Evolutionary conservation across 805 yeast species (phyloP), one percentile per base, ranked within the genome.

Genomic region (Lipomyces yamanashiensis): DNA sequence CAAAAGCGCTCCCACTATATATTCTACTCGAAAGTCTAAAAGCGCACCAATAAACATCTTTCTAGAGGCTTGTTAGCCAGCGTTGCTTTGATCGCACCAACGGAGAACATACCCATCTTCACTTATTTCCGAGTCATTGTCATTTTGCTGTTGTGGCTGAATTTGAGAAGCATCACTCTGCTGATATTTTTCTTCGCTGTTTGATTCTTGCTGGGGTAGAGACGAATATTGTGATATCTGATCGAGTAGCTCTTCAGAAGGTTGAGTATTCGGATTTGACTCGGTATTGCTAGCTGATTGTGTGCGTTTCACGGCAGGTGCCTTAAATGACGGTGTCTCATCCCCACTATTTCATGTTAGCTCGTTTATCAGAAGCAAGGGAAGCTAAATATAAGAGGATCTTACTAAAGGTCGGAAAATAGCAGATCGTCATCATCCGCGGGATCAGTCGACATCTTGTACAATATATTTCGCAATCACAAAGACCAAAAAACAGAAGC

Each of bases 401-500:
- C 75, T 58, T 72, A 78, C 78, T 92, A 92, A 78, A 92, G 90
- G 76, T 92, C 97, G 78, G 92, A 96, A 77, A 92, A 92, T 17
- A 43, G 21, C 76, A 89, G 87, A 72, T 90, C 93, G 76, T 92
- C 97, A 78, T 92, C 98, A 79, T 92, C 97, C 13, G 23, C 39
- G 12, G 41, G 57, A 41, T 53, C 57, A 15, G 23, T 23, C 17
- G 57, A 53, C 48, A 53, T 53, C 17, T 48, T 12, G 48, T 23
- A 23, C 55, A n/a, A 33, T 28, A 5, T 21, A 49, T 17, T 28
- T 6, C 10, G 17, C 40, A 28, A n/a, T 10, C 19, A 43, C 19
- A 43, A 17, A 9, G n/a, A 13, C 12, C 2, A 43, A n/a, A 6
- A 17, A 43, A 7, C 12, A 43, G 48, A 9, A 43, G 23, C 21